phyloP scores from a whole-genome alignment of 345 rosid species.

The Rhizophora mangle region DNA sequence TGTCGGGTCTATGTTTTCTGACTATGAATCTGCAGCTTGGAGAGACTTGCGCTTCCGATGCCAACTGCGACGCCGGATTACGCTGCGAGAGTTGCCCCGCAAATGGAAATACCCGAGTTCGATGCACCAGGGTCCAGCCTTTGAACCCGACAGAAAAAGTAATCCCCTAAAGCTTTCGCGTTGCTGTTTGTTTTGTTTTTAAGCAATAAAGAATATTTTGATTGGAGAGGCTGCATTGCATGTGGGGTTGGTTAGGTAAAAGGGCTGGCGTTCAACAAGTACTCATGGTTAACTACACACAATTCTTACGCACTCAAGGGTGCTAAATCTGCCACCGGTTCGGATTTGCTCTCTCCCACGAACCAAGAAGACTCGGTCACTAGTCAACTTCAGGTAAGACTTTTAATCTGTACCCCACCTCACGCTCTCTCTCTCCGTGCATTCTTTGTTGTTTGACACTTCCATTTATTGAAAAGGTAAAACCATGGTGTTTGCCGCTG shows the following conservation, averaged over 20 bases:
- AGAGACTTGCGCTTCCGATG: conserved; percentile 65
- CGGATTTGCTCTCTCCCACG: conserved; percentile 41
- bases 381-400: conserved; percentile 63
- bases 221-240: conserved; percentile 8
- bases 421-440: background rate
- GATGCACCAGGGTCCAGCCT: conserved; percentile 69
- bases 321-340: conserved; percentile 46
- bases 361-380: conserved; percentile 90
- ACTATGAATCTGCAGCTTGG: conserved; percentile 50
- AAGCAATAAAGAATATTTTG: background rate
- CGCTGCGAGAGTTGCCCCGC: conserved; percentile 68
- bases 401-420: background rate
- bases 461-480: background rate
- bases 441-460: conserved; percentile 6
- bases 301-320: conserved; percentile 62
- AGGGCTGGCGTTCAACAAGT: conserved; percentile 77
- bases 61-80: conserved; percentile 69
- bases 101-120: conserved; percentile 69
- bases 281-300: conserved; percentile 92
- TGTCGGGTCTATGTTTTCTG: background rate
- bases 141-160: conserved; percentile 69
- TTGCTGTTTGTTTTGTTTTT: background rate
- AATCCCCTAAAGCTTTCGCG: background rate
- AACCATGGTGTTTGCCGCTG: too few species aligned
- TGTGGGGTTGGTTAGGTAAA: conserved; percentile 57